Conservation (phyloP, 345 rosid genomes). For the Eucalyptus erythrocorys region DNA sequence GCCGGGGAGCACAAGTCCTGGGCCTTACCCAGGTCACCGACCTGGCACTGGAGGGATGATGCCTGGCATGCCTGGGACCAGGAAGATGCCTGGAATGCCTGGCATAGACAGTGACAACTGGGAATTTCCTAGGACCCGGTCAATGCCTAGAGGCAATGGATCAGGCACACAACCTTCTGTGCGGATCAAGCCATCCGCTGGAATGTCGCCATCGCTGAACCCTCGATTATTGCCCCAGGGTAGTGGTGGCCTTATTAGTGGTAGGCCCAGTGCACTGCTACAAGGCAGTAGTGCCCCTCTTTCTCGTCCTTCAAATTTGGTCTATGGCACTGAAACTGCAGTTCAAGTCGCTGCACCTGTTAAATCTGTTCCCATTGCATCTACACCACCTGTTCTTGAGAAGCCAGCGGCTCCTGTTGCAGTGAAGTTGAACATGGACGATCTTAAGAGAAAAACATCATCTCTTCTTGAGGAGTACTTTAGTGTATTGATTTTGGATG, state of each 20-base stretch:
- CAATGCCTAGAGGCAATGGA: slow-evolving; percentile 72
- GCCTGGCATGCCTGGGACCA: slow-evolving; percentile 96
- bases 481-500: slow-evolving; percentile 35
- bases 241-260: slow-evolving; percentile 38
- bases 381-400: slow-evolving; percentile 13
- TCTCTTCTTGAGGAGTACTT: slow-evolving; percentile 73
- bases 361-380: slow-evolving; percentile 6
- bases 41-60: slow-evolving; percentile 93
- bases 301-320: slow-evolving; percentile 3
- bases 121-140: slow-evolving; percentile 55
- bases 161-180: slow-evolving; percentile 22
- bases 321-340: background rate
- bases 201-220: slow-evolving; percentile 39
- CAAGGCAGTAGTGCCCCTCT: slow-evolving; percentile 34
- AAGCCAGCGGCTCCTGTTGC: slow-evolving; percentile 11
- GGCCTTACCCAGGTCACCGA: slow-evolving; percentile 42
- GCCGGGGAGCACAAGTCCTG: slow-evolving; percentile 28
- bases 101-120: slow-evolving; percentile 67
- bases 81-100: slow-evolving; percentile 90
- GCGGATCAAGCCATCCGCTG: slow-evolving; percentile 28
- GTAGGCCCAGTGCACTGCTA: slow-evolving; percentile 62
- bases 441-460: slow-evolving; percentile 49
- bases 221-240: slow-evolving; percentile 69
- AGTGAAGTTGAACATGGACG: slow-evolving; percentile 21
- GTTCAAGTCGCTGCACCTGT: background rate